Percentiles rank a stretch among this genome's conserved stretches.
Evolutionary conservation across 768 basidiomycete species (phyloP).

Genomic region (Leucocoprinus leucothites): DNA sequence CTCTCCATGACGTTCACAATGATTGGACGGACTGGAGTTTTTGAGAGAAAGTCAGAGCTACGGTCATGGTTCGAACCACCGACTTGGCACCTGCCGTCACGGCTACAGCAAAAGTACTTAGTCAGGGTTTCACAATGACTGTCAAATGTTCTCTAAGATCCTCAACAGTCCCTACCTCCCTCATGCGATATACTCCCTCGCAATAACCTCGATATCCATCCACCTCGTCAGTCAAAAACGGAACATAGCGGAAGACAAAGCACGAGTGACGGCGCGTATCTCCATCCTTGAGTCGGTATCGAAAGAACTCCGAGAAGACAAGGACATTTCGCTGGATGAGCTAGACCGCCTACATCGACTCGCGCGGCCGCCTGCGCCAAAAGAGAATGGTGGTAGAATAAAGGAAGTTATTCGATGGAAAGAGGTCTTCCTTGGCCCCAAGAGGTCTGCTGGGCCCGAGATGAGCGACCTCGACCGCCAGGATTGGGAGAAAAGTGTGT

Average conservation of each 20-base stretch:
- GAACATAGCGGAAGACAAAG: slow-evolving; percentile 47
- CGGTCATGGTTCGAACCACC: background rate
- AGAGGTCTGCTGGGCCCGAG: slow-evolving; percentile 21
- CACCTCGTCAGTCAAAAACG: slow-evolving; percentile 59
- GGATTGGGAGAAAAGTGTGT: slow-evolving; percentile 38
- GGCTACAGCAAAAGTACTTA: background rate
- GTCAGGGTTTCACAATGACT: background rate
- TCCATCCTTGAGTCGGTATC: slow-evolving; percentile 62
- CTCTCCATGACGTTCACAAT: too few species aligned
- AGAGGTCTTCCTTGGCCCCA: slow-evolving; percentile 46
- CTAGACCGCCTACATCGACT: slow-evolving; percentile 53
- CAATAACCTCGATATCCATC: slow-evolving; percentile 63
- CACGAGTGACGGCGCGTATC: slow-evolving; percentile 52
- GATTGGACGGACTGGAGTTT: too few species aligned
- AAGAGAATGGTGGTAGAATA: background rate
- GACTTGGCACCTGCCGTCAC: background rate
- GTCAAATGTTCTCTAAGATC: slow-evolving; percentile 14
- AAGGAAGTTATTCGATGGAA: slow-evolving; percentile 41
- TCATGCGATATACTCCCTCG: slow-evolving; percentile 62
- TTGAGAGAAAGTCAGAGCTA: too few species aligned
- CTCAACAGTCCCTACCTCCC: slow-evolving; percentile 46
- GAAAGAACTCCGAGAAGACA: slow-evolving; percentile 40
- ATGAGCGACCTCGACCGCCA: slow-evolving; percentile 35
- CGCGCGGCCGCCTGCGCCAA: slow-evolving; percentile 29
- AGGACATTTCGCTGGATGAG: slow-evolving; percentile 45